These are phyloP conservation scores for Cryptococcus wingfieldii DNA, from an alignment of 1,284 basidiomycete species.

Conservation along the genomic window DNA sequence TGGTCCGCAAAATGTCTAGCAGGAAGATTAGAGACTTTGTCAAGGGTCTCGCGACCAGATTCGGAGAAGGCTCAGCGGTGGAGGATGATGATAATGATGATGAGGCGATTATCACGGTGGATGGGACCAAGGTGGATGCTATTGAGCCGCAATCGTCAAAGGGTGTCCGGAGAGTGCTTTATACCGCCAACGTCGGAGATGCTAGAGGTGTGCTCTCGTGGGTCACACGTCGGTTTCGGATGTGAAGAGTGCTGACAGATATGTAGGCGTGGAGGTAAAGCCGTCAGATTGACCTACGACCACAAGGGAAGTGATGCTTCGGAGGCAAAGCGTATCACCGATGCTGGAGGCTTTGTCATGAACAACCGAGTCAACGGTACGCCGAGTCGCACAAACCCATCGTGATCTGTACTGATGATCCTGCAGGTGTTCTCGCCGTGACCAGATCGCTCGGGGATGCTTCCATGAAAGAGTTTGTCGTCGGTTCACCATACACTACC, in stretches of 20 bases:
- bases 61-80: slow-evolving; percentile 22
- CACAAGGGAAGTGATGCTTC: slow-evolving; percentile 97
- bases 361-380: slow-evolving; percentile 89
- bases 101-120: slow-evolving; percentile 20
- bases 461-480: slow-evolving; percentile 99
- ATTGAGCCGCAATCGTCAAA: slow-evolving; percentile 37
- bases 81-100: slow-evolving; percentile 21
- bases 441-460: slow-evolving; percentile 94
- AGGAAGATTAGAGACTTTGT: slow-evolving; percentile 46
- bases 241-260: background rate
- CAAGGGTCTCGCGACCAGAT: slow-evolving; percentile 34
- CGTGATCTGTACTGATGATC: background rate
- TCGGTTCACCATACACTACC: slow-evolving; percentile 95
- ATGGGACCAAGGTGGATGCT: slow-evolving; percentile 41
- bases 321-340: slow-evolving; percentile 94
- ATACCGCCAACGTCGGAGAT: slow-evolving; percentile 89
- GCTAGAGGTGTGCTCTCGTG: slow-evolving; percentile 51
- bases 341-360: slow-evolving; percentile 98
- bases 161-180: slow-evolving; percentile 68
- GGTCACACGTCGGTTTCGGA: slow-evolving; percentile 4
- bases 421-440: slow-evolving; percentile 76
- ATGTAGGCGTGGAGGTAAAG: slow-evolving; percentile 71
- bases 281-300: slow-evolving; percentile 92
- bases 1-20: slow-evolving; percentile 35
- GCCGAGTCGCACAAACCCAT: slow-evolving; percentile 3